Base-by-base conservation (phyloP, 352 stramenopile species). In the Phytophthora pini region DNA sequence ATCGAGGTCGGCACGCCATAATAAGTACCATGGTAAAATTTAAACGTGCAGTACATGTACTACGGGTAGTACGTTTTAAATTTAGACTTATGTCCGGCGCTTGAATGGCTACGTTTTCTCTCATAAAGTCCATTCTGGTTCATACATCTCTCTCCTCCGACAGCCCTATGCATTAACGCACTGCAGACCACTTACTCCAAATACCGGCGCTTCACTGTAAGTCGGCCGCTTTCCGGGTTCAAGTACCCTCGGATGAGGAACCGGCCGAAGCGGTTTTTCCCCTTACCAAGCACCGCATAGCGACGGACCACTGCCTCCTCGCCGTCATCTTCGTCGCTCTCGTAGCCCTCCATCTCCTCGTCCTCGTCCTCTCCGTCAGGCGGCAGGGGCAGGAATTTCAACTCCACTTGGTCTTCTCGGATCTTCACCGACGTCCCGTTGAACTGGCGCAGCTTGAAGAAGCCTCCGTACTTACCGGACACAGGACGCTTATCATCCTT, bases 381-480 rank as follows among this genome's bases (percentile, higher is more conserved):
- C 1, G 67, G 64, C 56, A 90, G 68, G 13, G 70, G 76, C n/a
- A 90, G 31, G 26, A 93, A 93, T 34, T 88, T 57, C 31, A 93
- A 69, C 40, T 93, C 76, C 49, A 93, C 68, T 66, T 85, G 68
- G 22, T 85, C 76, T 49, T 93, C 84, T 46, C 75, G 74, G 46
- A 93, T 75, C 43, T 78, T 77, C 15, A 89, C 56, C 41, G 85
- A 63, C 11, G 61, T 76, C 17, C 84, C 84, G 54, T 82, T 88
- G 45, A 87, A 88, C 65, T 93, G 84, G 6, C 82, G 72, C 52
- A 93, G 64, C 64, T 90, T 89, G 47, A 93, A 93, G 43, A 80
- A 91, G 0, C 84, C 84, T 22, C 44, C 77, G 39, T 93, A 93
- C 39, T 83, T 86, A 17, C 84, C 84, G 1, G 79, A 90, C 29